A percentile compares a stretch with the other conserved stretches of the same genome.
These are phyloP conservation scores for Ricinus communis DNA, from an alignment of 345 rosid species.

Conservation along the genomic window DNA sequence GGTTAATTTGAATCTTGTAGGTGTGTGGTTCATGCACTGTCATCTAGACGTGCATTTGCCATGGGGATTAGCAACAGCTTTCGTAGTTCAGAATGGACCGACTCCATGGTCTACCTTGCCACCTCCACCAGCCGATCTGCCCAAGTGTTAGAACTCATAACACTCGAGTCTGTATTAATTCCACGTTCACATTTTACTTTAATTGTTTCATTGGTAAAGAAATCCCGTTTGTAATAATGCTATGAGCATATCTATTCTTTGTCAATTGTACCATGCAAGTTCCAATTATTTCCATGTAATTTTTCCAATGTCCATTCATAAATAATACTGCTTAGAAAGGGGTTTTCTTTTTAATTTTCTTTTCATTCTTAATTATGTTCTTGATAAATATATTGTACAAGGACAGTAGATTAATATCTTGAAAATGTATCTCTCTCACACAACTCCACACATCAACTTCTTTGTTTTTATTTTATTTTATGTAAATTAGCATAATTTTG, in stretches of 20 bases:
- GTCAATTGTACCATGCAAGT: neutral
- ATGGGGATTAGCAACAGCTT: slow-evolving; percentile 26
- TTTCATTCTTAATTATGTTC: too few species aligned
- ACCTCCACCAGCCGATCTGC: slow-evolving; percentile 34
- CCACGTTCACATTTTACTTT: neutral
- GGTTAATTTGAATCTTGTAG: neutral
- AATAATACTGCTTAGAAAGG: too few species aligned
- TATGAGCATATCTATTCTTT: neutral
- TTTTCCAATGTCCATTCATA: too few species aligned
- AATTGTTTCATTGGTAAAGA: neutral
- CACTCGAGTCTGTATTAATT: neutral
- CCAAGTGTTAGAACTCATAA: slow-evolving; percentile 22
- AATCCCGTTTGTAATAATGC: neutral
- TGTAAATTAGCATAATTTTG: too few species aligned
- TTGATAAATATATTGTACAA: too few species aligned
- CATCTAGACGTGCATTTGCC: slow-evolving; percentile 31
- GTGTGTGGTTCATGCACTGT: slow-evolving; percentile 35
- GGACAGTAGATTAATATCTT: too few species aligned
- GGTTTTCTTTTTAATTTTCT: too few species aligned
- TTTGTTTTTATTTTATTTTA: too few species aligned
- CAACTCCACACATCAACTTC: too few species aligned
- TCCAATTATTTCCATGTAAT: neutral
- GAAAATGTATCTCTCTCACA: too few species aligned
- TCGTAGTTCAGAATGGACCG: slow-evolving; percentile 21
- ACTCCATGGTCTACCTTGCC: slow-evolving; percentile 24